phyloP scores from a whole-genome alignment of 2,329 filamentous ascomycete species.

The Colletotrichum neosansevieriae region DNA sequence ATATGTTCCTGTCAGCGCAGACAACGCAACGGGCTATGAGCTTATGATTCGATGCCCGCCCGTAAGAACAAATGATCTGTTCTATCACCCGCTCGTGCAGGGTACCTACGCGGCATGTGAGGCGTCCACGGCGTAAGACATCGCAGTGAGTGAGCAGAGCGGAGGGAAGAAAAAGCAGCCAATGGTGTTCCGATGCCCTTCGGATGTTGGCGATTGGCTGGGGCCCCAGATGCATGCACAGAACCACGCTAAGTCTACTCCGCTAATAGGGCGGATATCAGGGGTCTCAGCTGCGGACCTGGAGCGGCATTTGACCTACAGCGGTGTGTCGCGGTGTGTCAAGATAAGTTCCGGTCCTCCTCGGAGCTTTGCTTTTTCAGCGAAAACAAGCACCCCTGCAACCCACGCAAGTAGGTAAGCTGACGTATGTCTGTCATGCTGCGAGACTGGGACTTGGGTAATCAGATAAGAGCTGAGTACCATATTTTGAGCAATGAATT shows the following conservation, averaged over 20 bases:
- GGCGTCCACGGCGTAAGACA: conserved; percentile 2
- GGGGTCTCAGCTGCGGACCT: conserved; percentile 18
- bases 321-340: neutral
- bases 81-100: neutral
- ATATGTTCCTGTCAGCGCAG: neutral
- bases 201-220: conserved; percentile 37
- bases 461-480: too few species aligned
- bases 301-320: neutral
- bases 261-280: conserved; percentile 30
- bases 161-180: neutral
- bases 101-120: neutral
- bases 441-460: too few species aligned
- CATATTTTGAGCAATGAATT: too few species aligned
- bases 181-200: conserved; percentile 17
- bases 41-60: neutral
- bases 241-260: conserved; percentile 20
- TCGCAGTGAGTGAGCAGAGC: conserved; percentile 4
- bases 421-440: neutral
- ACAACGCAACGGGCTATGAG: neutral
- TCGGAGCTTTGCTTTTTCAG: conserved; percentile 11
- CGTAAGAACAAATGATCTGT: conserved; percentile 4
- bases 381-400: neutral
- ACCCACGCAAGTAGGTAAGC: neutral
- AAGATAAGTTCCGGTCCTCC: conserved; percentile 30
- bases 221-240: neutral